These are phyloP conservation scores for Metarhizium guizhouense DNA, from an alignment of 2,329 filamentous ascomycete species.

Conservation along the genomic window DNA sequence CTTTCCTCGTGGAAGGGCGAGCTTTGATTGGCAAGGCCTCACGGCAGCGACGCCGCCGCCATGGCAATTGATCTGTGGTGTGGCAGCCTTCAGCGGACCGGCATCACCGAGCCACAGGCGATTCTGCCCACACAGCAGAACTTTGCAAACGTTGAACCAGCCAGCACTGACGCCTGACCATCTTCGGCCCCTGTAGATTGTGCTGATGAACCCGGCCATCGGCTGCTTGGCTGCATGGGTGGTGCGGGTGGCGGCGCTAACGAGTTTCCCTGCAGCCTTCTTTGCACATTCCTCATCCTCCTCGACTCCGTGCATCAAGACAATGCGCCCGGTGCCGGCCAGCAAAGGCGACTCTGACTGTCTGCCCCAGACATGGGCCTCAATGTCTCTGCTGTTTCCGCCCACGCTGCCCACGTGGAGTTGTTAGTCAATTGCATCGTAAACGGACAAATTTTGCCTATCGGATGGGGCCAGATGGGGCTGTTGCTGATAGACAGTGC, in stretches of 20 bases:
- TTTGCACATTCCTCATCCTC: not conserved
- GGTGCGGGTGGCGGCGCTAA: not conserved
- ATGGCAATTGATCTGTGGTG: not conserved
- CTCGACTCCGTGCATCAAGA: not conserved
- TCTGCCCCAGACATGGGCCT: too few relatives aligned
- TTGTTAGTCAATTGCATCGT: not conserved
- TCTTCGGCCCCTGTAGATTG: not conserved
- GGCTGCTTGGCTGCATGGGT: not conserved
- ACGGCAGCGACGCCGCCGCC: not conserved
- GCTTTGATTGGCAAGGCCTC: not conserved
- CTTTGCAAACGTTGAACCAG: too few relatives aligned
- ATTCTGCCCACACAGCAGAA: not conserved
- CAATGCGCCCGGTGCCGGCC: not conserved
- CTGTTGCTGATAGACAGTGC: not conserved
- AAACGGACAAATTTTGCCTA: not conserved
- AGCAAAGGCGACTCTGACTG: not conserved
- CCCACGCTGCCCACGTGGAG: not conserved
- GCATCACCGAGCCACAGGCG: not conserved
- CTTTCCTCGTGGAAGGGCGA: not conserved
- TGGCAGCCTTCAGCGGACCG: not conserved
- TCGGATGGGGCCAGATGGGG: not conserved
- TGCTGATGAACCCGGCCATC: not conserved
- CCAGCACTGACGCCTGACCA: not conserved
- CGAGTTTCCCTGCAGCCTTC: slow-evolving; percentile 1
- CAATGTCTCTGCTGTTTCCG: not conserved